Evolutionary conservation across 2,329 filamentous ascomycete genomes (phyloP).

Genomic region (Aureobasidium uvarum): DNA sequence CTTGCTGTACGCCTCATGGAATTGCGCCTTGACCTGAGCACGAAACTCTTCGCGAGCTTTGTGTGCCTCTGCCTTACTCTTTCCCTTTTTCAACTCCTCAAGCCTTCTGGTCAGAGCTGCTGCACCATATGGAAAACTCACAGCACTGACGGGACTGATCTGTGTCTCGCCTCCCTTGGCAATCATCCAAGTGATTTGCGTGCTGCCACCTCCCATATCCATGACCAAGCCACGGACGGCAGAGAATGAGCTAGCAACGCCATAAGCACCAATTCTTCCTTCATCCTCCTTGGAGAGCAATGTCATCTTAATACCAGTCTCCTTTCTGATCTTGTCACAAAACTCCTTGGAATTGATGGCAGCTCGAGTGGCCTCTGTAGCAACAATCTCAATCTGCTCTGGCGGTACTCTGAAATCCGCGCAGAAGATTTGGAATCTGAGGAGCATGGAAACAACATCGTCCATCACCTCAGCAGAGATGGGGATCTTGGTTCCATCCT

Average conservation of each 20-base stretch:
- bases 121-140: conserved; percentile 66
- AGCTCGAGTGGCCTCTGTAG: conserved; percentile 79
- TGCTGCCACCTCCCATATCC: conserved; percentile 72
- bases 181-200: conserved; percentile 63
- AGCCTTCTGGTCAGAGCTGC: conserved; percentile 59
- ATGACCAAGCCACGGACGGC: conserved; percentile 71
- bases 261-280: conserved; percentile 74
- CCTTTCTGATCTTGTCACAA: conserved; percentile 58
- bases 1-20: conserved; percentile 38
- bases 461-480: conserved; percentile 59
- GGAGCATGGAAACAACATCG: conserved; percentile 61
- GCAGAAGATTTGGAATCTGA: conserved; percentile 68
- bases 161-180: conserved; percentile 49
- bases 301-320: conserved; percentile 63
- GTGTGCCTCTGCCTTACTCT: conserved; percentile 35
- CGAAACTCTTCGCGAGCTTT: conserved; percentile 40
- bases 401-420: conserved; percentile 63
- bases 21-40: conserved; percentile 40
- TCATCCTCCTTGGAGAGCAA: conserved; percentile 73
- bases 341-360: conserved; percentile 69
- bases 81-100: conserved; percentile 35
- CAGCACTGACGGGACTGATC: conserved; percentile 53
- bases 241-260: conserved; percentile 69
- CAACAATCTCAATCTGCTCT: conserved; percentile 67
- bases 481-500: conserved; percentile 42